A percentile compares a stretch with the other conserved stretches of the same genome.
These are phyloP conservation scores for Scutellaria galericulata DNA, from an alignment of 257 asterid genomes.

Conservation along the genomic window DNA sequence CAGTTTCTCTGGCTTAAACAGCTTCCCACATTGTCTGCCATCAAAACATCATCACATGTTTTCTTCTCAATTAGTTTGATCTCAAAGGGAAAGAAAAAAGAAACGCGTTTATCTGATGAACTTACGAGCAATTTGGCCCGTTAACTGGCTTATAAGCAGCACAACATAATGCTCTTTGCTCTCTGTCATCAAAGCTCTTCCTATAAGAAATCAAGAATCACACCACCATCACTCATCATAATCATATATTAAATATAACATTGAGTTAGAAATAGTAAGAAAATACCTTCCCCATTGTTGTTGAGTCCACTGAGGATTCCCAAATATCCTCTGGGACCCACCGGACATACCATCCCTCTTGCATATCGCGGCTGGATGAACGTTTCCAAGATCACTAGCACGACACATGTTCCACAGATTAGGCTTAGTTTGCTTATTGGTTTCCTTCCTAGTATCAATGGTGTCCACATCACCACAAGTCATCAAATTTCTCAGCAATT, in stretches of 20 bases:
- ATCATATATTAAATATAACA: neutral
- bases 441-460: conserved; percentile 53
- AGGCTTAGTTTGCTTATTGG: conserved; percentile 41
- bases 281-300: conserved; percentile 42
- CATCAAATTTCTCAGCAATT: conserved; percentile 63
- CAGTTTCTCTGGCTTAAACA: conserved; percentile 85
- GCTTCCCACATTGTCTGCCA: conserved; percentile 82
- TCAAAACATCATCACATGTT: neutral
- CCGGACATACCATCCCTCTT: conserved; percentile 55
- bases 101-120: neutral
- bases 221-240: neutral
- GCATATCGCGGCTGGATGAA: conserved; percentile 39
- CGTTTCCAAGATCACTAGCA: conserved; percentile 29
- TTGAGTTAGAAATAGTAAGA: neutral
- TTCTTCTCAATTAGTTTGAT: too few relatives aligned
- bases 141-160: conserved; percentile 58
- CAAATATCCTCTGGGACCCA: conserved; percentile 72
- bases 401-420: conserved; percentile 40
- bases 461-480: conserved; percentile 73
- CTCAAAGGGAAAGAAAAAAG: too few relatives aligned
- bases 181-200: conserved; percentile 68
- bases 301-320: conserved; percentile 56
- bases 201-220: conserved; percentile 39
- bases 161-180: conserved; percentile 38
- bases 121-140: conserved; percentile 86